Base-by-base conservation (phyloP, 768 basidiomycete genomes). In the Suillus decipiens region DNA sequence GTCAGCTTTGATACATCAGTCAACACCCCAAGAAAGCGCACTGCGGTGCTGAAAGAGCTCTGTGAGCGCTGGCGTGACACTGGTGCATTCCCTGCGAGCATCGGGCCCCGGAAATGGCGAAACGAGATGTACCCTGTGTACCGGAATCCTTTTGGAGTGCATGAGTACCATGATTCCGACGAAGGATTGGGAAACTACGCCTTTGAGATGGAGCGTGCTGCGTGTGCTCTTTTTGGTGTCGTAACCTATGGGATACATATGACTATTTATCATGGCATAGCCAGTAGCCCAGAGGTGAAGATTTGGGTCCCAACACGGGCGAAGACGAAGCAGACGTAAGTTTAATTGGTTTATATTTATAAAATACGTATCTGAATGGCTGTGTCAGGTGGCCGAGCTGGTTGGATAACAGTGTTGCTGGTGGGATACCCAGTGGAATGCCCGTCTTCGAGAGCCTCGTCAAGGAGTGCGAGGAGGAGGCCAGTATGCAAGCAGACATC, bases 391-490 rank as follows among this genome's bases (percentile, higher is more conserved):
- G 88, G 84, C 94, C 95, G 6, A 89, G 92, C 2, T 86, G 82
- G 68, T 82, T 97, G 19, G 96, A 99, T 71, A 98, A 99, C 74
- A 89, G 85, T 41, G 92, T 92, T 48, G 95, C 95, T 3, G 96
- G 96, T 0, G 96, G 96, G 2, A 95, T 96, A 37, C 87, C 94
- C 0, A 86, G 89, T 22, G 93, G 95, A 1, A 87, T 89, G 78
- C 71, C 82, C 0, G 75, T 84, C 4, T 85, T 92, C 55, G 89
- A 95, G 55, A 83, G 87, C 2, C 78, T 98, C 50, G 82, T 96
- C 42, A 97, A 96, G 72, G 96, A 98, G 74, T 90, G 92, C 61
- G 89, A 86, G 82, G 96, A 99, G 71, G 96, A 99, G 74, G 96
- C 95, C 2, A 93, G 89, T 67, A 80, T 98, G 28, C 79, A 81